Base-by-base conservation (phyloP, 768 basidiomycete genomes). In the Naganishia randhawae region DNA sequence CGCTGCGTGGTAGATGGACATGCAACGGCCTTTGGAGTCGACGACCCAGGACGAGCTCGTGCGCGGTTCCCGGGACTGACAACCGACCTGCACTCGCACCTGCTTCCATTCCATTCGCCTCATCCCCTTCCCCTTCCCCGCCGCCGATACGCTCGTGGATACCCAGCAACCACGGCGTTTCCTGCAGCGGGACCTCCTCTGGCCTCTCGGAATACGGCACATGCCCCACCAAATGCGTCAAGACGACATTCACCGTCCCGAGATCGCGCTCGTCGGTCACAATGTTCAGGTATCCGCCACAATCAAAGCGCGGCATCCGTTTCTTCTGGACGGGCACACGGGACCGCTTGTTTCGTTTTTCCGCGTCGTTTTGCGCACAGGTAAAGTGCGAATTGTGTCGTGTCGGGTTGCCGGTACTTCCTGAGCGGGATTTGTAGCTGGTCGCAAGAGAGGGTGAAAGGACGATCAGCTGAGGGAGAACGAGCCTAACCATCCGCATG, bases 351-450 rank as follows among this genome's bases (percentile, higher is more conserved):
- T 35, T 39, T 5, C 22, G 14, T 42, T 61, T 61, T 19, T 61
- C 57, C 22, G 35, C 37, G 37, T 61, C 57, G 37, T 61, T 61
- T 42, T 61, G 57, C 16, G 57, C 57, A 39, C 57, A 61, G 57
- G 39, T 35, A 25, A 61, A 61, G 57, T 61, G 57, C n/a, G 57
- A 61, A 39, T 61, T 61, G 57, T 61, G 57, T 10, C 57, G 57
- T 35, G 35, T 39, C 41, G 57, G 57, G 57, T 61, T 61, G 19
- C 57, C 57, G 29, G 57, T 35, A 14, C 57, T 61, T 35, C 57
- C 57, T 25, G 57, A 61, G 37, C 57, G 57, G 13, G 57, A 61
- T 61, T 61, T 61, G 37, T 61, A 61, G 57, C 57, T 61, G 33
- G n/a, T n/a, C n/a, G n/a, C n/a, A n/a, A n/a, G n/a, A n/a, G n/a